These are phyloP conservation scores for Viridothelium virens DNA, from an alignment of 495 filamentous ascomycete species.

Conservation along the genomic window DNA sequence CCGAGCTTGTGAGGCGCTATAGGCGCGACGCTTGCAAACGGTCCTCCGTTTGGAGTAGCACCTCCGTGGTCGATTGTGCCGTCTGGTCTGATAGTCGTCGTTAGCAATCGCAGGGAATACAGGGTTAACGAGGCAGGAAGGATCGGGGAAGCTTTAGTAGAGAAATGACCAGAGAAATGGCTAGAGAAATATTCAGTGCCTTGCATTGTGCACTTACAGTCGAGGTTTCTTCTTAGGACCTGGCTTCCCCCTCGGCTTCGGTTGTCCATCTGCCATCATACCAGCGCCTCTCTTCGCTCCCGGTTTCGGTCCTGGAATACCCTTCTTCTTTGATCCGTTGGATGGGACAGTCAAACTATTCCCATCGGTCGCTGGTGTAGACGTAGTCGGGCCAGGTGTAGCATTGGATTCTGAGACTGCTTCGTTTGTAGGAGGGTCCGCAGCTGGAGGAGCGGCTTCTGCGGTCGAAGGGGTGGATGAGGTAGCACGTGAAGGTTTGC, in stretches of 20 bases:
- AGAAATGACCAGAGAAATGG: neutral
- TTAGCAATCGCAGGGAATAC: slow-evolving; percentile 11
- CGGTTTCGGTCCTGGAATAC: slow-evolving; percentile 47
- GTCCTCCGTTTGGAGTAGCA: slow-evolving; percentile 17
- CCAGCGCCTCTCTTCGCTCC: slow-evolving; percentile 51
- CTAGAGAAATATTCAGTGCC: neutral
- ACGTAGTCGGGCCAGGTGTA: slow-evolving; percentile 43
- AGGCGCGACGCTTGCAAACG: slow-evolving; percentile 21
- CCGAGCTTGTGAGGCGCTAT: slow-evolving; percentile 66
- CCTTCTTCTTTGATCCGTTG: slow-evolving; percentile 55
- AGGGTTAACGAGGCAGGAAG: too few relatives aligned
- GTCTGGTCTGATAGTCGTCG: slow-evolving; percentile 19
- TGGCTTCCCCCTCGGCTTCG: slow-evolving; percentile 73
- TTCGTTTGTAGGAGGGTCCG: slow-evolving; percentile 48
- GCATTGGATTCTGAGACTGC: slow-evolving; percentile 46
- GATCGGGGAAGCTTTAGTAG: neutral
- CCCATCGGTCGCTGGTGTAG: slow-evolving; percentile 33
- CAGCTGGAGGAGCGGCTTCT: slow-evolving; percentile 42
- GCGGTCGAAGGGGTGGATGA: slow-evolving; percentile 34
- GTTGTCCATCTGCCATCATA: slow-evolving; percentile 48
- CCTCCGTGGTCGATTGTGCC: slow-evolving; percentile 26
- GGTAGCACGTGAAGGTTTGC: slow-evolving; percentile 29
- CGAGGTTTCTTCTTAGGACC: slow-evolving; percentile 91
- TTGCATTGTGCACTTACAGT: slow-evolving; percentile 57
- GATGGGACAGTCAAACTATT: slow-evolving; percentile 42